Base-by-base conservation (phyloP, 2,329 filamentous ascomycete species). In the Trichoderma sp. region DNA sequence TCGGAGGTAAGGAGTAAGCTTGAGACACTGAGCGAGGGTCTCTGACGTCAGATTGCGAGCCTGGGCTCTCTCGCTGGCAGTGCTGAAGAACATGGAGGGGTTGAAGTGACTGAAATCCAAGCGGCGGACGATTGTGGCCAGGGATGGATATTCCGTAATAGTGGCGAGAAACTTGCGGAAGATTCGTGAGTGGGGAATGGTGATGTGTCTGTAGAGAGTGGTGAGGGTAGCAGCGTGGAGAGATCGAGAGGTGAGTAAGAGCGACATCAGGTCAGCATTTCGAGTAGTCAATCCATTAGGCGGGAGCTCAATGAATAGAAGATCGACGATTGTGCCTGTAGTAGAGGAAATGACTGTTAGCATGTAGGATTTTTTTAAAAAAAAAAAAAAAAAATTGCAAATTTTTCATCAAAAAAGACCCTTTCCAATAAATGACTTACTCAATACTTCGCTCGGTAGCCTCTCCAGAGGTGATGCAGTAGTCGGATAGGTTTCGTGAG, bases 21-120 rank as follows among this genome's bases (percentile, higher is more conserved):
- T 83, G 65, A 96, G 82, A 77, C 91, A 94, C 77, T 89, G 84
- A 64, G 90, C 81, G 59, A 96, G 83, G 5, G 91, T 95, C 76
- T 88, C 86, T 16, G 90, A 84, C 24, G 92, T 95, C 74, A 96
- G 79, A 79, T 94, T 94, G 76, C 88, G 88, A 68, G 92, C 92
- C 78, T 91, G 86, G 26, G 87, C 85, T 69, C 92, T 90, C 85
- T 93, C 90, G 77, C 89, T 88, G 72, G 89, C 90, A 18, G 90
- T 93, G 70, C 87, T 87, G 76, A 94, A 93, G 71, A 93, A 84
- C 67, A 91, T 90, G 66, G 91, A 89, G 26, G 91, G 92, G 77
- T 93, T 94, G 80, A 94, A 94, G 82, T 94, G 92, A 71, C 91
- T 94, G 75, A 96, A 94, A 80, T 96, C 92, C 56, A 95, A 82